Evolutionary conservation across 2,329 filamentous ascomycete genomes (phyloP), one percentile per base, ranked within the genome.

Genomic region (Talaromyces atroroseus): DNA sequence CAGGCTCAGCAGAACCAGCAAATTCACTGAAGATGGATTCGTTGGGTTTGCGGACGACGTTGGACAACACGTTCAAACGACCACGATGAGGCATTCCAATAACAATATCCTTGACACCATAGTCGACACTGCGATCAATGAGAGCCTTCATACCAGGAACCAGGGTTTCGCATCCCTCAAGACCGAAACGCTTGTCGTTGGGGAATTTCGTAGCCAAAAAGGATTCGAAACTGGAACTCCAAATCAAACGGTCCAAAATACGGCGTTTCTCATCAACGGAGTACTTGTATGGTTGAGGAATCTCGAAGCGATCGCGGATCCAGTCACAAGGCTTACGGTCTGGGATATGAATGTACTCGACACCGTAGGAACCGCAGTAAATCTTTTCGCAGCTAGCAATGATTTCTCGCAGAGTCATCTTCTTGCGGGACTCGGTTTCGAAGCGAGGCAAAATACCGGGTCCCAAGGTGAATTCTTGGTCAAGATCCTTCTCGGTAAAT

Each of bases 11-110:
- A 48, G 88, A 90, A 66, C 94, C 94, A 61, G 90, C 89, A 69
- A 99, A 99, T 75, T 99, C 94, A 72, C 89, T 95, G 81, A 99
- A 99, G 76, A 99, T 99, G 63, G 94, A 97, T 79, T 97, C 94
- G 76, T 99, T 99, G 67, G 94, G 92, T 79, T 99, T 99, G 70
- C 94, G 88, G 65, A 99, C 94, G 69, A 99, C 94, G 78, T 99
- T 99, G 79, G 89, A 95, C 61, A 99, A 85, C 53, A 99, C 91
- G 71, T 99, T 99, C 62, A 99, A 85, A 80, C 94, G 90, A 70
- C 94, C 94, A 84, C 94, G 91, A 76, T 99, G 94, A 64, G 94
- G 94, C 94, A 99, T 99, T 68, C 94, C 94, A 69, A 99, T 99
- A 70, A 99, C 89, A 67, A 99, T 97, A 70, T 99, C 94, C 81